Conservation (phyloP, 208 protist genomes). For the Acanthamoeba polyphaga region DNA sequence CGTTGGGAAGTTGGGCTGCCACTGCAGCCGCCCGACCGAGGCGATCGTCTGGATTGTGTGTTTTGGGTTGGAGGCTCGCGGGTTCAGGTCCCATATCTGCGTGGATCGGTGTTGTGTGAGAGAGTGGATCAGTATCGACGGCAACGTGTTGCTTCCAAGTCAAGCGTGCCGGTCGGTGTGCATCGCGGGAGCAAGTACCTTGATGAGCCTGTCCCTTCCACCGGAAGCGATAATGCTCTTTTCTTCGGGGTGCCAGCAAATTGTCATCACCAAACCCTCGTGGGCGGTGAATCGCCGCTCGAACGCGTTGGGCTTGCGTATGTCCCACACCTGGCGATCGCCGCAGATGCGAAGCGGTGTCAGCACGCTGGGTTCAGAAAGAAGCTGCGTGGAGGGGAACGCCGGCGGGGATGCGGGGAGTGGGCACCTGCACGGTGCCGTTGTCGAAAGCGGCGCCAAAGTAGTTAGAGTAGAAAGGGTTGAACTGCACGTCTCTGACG, state of each 20-base stretch:
- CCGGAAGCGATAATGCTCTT: constrained; percentile 81
- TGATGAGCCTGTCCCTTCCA: constrained; percentile 86
- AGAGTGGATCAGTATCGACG: too few relatives aligned
- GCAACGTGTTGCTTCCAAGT: not conserved
- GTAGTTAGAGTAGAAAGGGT: constrained; percentile 77
- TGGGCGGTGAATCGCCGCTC: constrained; percentile 81
- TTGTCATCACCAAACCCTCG: constrained; percentile 84
- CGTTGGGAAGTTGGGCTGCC: constrained; percentile 79
- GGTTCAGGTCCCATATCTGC: constrained; percentile 76
- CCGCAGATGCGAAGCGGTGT: not conserved
- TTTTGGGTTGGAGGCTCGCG: constrained; percentile 57
- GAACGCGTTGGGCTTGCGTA: constrained; percentile 76
- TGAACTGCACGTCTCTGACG: constrained; percentile 89
- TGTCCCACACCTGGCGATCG: constrained; percentile 84
- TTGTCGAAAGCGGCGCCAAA: constrained; percentile 90
- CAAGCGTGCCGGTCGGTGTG: too few relatives aligned
- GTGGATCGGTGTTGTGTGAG: not conserved
- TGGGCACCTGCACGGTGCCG: constrained; percentile 82
- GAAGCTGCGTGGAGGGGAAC: not conserved
- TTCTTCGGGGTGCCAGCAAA: constrained; percentile 89
- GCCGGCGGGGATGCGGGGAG: not conserved
- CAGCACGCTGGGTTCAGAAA: not conserved
- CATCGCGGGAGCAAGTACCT: constrained; percentile 52
- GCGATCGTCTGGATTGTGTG: constrained; percentile 82
- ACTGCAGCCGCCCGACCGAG: constrained; percentile 81